Evolutionary conservation across 1,139 yeast species (phyloP).

Genomic region (Torulaspora pretoriensis): DNA sequence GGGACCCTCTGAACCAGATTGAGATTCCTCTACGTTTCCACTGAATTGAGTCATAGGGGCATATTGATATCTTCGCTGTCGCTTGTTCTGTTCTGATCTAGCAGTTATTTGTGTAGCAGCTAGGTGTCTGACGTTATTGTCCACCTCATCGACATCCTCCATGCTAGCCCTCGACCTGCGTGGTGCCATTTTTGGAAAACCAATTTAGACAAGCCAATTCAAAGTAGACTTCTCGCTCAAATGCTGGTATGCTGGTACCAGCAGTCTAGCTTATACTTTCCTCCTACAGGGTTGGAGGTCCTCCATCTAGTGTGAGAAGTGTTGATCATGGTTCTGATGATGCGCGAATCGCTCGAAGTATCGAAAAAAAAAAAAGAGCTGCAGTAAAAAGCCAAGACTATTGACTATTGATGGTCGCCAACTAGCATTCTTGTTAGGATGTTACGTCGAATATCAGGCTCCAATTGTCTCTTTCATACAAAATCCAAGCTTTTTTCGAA

Average conservation of each 20-base stretch:
- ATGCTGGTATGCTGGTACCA: no score
- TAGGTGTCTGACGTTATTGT: slow-evolving; percentile 16
- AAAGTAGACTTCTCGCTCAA: no score
- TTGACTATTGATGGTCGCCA: no score
- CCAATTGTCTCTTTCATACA: slow-evolving; percentile 4
- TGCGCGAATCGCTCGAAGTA: not conserved
- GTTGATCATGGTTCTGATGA: not conserved
- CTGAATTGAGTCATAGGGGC: slow-evolving; percentile 34
- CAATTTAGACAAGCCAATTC: no score
- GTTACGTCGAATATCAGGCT: not conserved
- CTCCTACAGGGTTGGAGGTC: no score
- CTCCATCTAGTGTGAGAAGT: no score
- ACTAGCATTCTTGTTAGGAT: not conserved
- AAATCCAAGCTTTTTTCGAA: not conserved
- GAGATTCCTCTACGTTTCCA: slow-evolving; percentile 3
- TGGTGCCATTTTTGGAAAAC: not conserved
- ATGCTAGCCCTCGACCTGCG: not conserved
- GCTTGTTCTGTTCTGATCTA: slow-evolving; percentile 10
- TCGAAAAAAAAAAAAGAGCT: no score
- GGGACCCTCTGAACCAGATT: slow-evolving; percentile 8
- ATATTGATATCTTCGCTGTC: slow-evolving; percentile 22
- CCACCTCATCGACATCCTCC: slow-evolving; percentile 4
- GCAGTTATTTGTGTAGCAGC: slow-evolving; percentile 15
- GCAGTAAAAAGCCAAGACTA: no score
- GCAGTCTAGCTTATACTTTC: no score